These are phyloP conservation scores for Calocybe gambosa DNA, from an alignment of 1,284 basidiomycete species.

Conservation along the genomic window DNA sequence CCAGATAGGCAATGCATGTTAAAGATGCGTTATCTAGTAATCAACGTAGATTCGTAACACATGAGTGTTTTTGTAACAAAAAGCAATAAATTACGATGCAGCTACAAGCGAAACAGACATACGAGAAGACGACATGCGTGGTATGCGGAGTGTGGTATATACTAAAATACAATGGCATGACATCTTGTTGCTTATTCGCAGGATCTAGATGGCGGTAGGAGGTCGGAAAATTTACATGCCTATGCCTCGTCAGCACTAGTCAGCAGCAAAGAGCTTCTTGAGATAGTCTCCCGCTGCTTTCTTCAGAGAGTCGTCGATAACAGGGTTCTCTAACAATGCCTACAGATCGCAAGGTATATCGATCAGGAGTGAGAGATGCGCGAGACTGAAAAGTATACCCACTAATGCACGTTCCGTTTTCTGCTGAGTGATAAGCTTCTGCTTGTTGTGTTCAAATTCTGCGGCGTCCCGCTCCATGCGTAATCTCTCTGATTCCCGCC, in stretches of 20 bases:
- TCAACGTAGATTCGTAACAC: too few relatives aligned
- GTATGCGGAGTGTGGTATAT: slow-evolving; percentile 1
- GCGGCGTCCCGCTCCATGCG: slow-evolving; percentile 42
- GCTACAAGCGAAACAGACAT: neutral
- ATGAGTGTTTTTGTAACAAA: too few relatives aligned
- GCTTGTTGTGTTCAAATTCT: slow-evolving; percentile 47
- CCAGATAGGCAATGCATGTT: neutral
- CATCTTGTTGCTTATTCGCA: slow-evolving; percentile 2
- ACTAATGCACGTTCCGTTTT: slow-evolving; percentile 58
- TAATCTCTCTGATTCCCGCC: slow-evolving; percentile 41
- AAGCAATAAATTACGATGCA: neutral
- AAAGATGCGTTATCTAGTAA: too few relatives aligned
- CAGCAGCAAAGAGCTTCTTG: slow-evolving; percentile 45
- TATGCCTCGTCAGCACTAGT: too few relatives aligned
- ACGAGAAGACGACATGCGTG: neutral
- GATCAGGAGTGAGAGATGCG: neutral
- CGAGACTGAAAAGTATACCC: slow-evolving; percentile 16
- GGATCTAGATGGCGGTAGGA: slow-evolving; percentile 2
- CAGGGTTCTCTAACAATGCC: slow-evolving; percentile 50
- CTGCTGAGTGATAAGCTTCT: slow-evolving; percentile 46
- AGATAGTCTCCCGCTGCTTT: slow-evolving; percentile 64
- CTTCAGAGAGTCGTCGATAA: slow-evolving; percentile 50
- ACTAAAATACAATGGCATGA: slow-evolving; percentile 7
- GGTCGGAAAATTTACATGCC: slow-evolving; percentile 5
- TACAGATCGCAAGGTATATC: slow-evolving; percentile 11